Evolutionary conservation across 108 stramenopile species (phyloP).

Genomic region (Fistulifera pelliculosa): DNA sequence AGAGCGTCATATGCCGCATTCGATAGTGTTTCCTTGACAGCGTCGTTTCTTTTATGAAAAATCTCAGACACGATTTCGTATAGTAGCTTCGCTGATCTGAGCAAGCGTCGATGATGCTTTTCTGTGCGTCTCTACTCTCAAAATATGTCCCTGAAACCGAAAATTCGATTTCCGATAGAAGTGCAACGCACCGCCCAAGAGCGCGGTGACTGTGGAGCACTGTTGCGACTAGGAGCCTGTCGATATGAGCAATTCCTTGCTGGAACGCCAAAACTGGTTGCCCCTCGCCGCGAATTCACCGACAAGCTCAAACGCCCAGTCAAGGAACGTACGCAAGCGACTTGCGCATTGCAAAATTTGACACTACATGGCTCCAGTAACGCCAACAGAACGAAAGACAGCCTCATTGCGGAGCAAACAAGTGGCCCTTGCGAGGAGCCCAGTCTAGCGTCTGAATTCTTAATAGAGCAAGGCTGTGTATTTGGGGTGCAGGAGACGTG

Average conservation of each 20-base stretch:
- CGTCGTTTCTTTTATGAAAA: slow-evolving; percentile 46
- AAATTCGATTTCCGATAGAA: slow-evolving; percentile 58
- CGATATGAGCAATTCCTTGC: slow-evolving; percentile 50
- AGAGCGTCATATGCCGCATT: slow-evolving; percentile 43
- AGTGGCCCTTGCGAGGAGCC: slow-evolving; percentile 75
- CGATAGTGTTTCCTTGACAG: slow-evolving; percentile 44
- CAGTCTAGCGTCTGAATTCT: slow-evolving; percentile 59
- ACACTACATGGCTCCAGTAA: slow-evolving; percentile 71
- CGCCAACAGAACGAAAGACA: slow-evolving; percentile 57
- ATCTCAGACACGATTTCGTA: slow-evolving; percentile 60
- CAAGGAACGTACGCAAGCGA: slow-evolving; percentile 63
- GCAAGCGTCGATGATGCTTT: slow-evolving; percentile 37
- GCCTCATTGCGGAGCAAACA: slow-evolving; percentile 53
- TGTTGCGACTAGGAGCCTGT: slow-evolving; percentile 54
- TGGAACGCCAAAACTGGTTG: slow-evolving; percentile 54
- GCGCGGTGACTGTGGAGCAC: slow-evolving; percentile 69
- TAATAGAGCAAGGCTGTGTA: slow-evolving; percentile 68
- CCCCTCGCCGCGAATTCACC: slow-evolving; percentile 37
- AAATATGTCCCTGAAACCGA: slow-evolving; percentile 40
- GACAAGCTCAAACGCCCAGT: slow-evolving; percentile 71
- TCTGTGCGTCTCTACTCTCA: slow-evolving; percentile 33
- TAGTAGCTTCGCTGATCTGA: slow-evolving; percentile 48
- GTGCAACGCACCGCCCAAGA: slow-evolving; percentile 48
- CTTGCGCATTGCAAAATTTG: slow-evolving; percentile 68
- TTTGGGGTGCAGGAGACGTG: slow-evolving; percentile 46